Evolutionary conservation across 768 basidiomycete species (phyloP).

Genomic region (Amanita pseudoporphyria): DNA sequence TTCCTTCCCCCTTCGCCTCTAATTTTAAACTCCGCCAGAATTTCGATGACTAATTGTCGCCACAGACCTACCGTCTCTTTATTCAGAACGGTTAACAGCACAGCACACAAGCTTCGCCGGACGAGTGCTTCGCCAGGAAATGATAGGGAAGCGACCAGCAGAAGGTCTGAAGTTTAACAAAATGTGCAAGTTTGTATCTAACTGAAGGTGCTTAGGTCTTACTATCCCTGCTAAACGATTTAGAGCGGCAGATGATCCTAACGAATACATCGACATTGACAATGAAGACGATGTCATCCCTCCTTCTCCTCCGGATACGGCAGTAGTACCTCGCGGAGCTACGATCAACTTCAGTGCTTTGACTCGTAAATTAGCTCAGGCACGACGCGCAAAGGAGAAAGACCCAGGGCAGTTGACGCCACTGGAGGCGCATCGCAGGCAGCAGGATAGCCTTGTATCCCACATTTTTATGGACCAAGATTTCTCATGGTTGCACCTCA

Average conservation of each 20-base stretch:
- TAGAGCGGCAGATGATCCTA: conserved; percentile 36
- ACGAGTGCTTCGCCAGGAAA: conserved; percentile 8
- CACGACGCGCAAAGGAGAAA: conserved; percentile 37
- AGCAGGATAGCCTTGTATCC: conserved; percentile 69
- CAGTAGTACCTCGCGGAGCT: conserved; percentile 55
- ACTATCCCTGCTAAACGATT: conserved; percentile 25
- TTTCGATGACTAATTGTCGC: conserved; percentile 6
- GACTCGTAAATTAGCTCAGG: conserved; percentile 67
- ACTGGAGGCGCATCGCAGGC: conserved; percentile 56
- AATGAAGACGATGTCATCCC: conserved; percentile 51
- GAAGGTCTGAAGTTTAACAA: conserved; percentile 23
- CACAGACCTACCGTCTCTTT: background rate
- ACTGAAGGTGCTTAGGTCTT: background rate
- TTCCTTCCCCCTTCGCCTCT: background rate
- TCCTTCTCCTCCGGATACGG: conserved; percentile 41
- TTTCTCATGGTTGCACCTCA: conserved; percentile 80
- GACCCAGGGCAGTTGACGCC: conserved; percentile 38
- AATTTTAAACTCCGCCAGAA: conserved; percentile 21
- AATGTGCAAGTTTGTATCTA: background rate
- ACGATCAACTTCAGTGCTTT: conserved; percentile 87
- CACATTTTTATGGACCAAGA: conserved; percentile 81
- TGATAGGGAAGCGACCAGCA: conserved; percentile 29
- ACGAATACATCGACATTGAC: conserved; percentile 50
- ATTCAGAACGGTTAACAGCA: background rate
- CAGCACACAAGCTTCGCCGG: background rate